Base-by-base conservation (phyloP, 2,329 filamentous ascomycete genomes). In the Acrodontium crateriforme region DNA sequence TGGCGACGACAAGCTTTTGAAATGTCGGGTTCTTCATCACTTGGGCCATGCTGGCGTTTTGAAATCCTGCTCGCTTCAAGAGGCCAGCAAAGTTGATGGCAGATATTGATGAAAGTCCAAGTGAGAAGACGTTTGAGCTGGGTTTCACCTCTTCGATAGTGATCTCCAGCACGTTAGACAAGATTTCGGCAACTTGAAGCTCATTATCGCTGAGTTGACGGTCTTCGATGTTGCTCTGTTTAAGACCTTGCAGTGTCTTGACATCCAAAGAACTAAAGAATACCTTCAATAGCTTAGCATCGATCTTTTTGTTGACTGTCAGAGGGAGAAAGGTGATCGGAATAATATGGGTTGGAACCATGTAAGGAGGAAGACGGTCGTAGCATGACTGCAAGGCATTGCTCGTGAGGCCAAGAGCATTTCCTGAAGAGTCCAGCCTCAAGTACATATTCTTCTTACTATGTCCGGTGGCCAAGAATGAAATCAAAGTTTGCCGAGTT, bases 261-360 rank as follows among this genome's bases (percentile, higher is more conserved):
- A 67, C 55, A 0, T 67, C 63, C 3, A 87, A 48, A 0, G 59
- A 55, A 7, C 67, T 54, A 44, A 87, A 93, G 1, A 91, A 54
- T 1, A 56, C 53, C 32, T 69, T 75, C 3, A 94, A 55, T 18
- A 64, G 61, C 44, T 78, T 87, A 5, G 66, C 63, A 43, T 94
- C 84, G 0, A 78, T 77, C 49, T 94, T 94, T 54, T 93, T 93
- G 51, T 93, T 94, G 5, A 79, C 61, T 1, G 82, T 91, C 0
- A 94, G 61, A 0, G 85, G 85, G 29, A 94, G 73, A 6, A 59
- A 64, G 0, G 73, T 66, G 6, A 93, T 56, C 3, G 68, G 69
- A 14, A 93, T 59, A 33, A 91, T 73, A 45, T 89, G 81, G 0
- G 82, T 85, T 1, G 85, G 87, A 2, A 94, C 70, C 85, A 94